Percentiles rank a stretch among this genome's conserved stretches.
These are phyloP conservation scores for Rickenella mellea DNA, from an alignment of 768 basidiomycete genomes.

Conservation along the genomic window DNA sequence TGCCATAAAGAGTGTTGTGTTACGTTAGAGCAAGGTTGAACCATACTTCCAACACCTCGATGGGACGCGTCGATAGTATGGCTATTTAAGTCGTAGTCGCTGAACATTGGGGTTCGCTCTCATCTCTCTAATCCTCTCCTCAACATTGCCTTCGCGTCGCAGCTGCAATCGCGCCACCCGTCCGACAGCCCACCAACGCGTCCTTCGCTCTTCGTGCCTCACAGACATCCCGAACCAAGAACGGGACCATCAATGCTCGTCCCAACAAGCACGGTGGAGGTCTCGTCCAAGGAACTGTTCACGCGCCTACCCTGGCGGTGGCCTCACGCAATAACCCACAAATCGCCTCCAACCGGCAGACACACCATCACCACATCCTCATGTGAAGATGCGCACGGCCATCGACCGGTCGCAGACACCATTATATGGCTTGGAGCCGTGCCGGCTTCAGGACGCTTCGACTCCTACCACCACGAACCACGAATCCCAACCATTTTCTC, in stretches of 20 bases:
- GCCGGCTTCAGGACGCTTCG: slow-evolving; percentile 41
- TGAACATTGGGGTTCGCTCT: too few species aligned
- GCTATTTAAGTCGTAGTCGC: too few species aligned
- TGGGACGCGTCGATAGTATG: too few species aligned
- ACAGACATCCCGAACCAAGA: slow-evolving; percentile 23
- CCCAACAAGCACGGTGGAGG: slow-evolving; percentile 32
- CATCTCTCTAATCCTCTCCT: too few species aligned
- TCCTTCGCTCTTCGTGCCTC: slow-evolving; percentile 17
- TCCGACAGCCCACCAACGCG: slow-evolving; percentile 7
- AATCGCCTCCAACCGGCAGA: slow-evolving; percentile 15
- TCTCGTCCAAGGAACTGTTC: slow-evolving; percentile 60
- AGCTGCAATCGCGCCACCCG: too few species aligned
- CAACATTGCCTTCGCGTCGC: too few species aligned
- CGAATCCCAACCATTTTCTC: slow-evolving; percentile 19
- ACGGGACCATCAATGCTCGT: slow-evolving; percentile 25
- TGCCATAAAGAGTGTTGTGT: too few species aligned
- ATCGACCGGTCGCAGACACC: slow-evolving; percentile 77
- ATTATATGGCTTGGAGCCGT: slow-evolving; percentile 78
- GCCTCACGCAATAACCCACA: slow-evolving; percentile 22
- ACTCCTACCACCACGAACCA: slow-evolving; percentile 15
- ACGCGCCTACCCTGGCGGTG: slow-evolving; percentile 47
- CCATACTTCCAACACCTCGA: too few species aligned
- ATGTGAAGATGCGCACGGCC: slow-evolving; percentile 47
- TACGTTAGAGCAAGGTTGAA: too few species aligned
- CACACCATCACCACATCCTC: slow-evolving; percentile 18